Evolutionary conservation across 768 basidiomycete species (phyloP), one percentile per base, ranked within the genome.

Genomic region (Solioccasus polychromus): DNA sequence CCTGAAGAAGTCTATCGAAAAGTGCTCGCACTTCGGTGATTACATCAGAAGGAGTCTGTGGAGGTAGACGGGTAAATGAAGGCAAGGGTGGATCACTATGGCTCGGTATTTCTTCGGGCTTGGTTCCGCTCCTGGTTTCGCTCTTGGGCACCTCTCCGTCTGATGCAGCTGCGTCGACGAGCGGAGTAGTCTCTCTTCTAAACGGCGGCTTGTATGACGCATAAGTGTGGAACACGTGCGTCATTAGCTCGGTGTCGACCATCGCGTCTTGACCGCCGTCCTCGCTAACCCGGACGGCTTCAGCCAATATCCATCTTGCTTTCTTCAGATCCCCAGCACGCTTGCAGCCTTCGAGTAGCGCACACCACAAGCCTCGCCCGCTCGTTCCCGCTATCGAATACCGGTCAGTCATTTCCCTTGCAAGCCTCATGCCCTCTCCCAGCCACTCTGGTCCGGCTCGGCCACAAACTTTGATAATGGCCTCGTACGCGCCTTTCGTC

Each of bases 261-360:
- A 58, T 31, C 20, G 79, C 69, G 15, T 61, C 64, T 24, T 44
- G 61, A 37, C 10, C 43, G 26, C 39, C 58, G 8, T 50, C 44
- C 42, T 63, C 40, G 32, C 30, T 28, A 18, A 35, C 60, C 38
- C 48, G 59, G 42, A 54, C 69, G 68, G 92, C 80, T 70, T 96
- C 92, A 1, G 86, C 88, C 43, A 98, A 71, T 48, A 97, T 85
- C 94, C 93, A 97, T 54, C 94, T 73, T 20, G 84, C 83, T 38
- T 91, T 74, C 3, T 76, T 72, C 18, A 99, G 66, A 62, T 97
- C 95, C 0, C 94, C 92, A 2, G 83, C 70, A 6, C 91, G 74
- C 64, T 92, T 96, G 26, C 90, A 85, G 2, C 92, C 92, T 52
- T 96, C 90, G 47, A 99, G 66, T n/a, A 98, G 65, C 0, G 90